Base-by-base conservation (phyloP, 2,329 filamentous ascomycete genomes). In the Cercospora janseana region DNA sequence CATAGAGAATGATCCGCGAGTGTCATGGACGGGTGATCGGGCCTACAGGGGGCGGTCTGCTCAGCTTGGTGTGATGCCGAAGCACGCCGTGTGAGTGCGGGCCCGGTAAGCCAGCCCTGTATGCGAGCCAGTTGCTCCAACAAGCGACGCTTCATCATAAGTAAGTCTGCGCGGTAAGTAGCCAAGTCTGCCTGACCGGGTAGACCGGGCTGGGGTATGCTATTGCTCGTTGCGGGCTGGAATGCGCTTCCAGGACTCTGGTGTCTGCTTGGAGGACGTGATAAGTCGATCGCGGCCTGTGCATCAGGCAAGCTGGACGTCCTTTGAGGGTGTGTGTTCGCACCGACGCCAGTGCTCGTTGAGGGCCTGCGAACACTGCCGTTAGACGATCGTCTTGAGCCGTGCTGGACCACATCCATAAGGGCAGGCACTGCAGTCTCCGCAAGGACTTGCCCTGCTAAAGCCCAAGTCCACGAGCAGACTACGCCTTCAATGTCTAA, bases 91-190 rank as follows among this genome's bases (percentile, higher is more conserved):
- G 60, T 45, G 9, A 69, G 65, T 6, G 76, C 75, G 89, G 88
- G 94, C 0, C 86, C 88, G 56, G 88, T 81, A 44, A 75, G 80
- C 91, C 90, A 96, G 3, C 81, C 83, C 16, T 81, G 75, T 51
- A 81, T 80, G 62, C 80, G 82, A 2, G 88, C 91, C 38, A 89
- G 72, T 41, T 83, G 79, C 61, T 92, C 85, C 0, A 97, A 74
- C 4, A 93, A 80, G 55, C 87, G 88, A 48, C 92, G 79, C 6
- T 89, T 91, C 31, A 95, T 72, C 49, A 88, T 74, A 54, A 89
- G 86, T 2, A 97, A 76, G 63, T 95, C 89, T 4, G 88, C 92
- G 61, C 92, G 80, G 53, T 83, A 82, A 35, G 88, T 87, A 27
- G 91, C 88, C 18, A 97, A 75, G 47, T 94, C 87, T 64, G 94